Base-by-base conservation (phyloP, 2,329 filamentous ascomycete species). In the Achaetomium macrosporum region DNA sequence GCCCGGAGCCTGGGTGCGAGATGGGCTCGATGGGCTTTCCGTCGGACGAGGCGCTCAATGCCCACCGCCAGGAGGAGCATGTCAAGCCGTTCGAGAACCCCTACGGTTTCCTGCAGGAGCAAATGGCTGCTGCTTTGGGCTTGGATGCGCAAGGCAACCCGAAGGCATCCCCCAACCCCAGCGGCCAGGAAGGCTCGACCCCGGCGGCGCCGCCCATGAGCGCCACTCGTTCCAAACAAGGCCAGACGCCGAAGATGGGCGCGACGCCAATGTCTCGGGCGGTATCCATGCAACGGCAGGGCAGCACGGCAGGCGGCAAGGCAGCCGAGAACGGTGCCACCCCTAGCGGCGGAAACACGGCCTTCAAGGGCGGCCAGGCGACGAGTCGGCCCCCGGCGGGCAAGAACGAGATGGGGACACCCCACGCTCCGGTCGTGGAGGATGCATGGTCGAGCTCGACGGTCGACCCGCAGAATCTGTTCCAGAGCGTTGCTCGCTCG, bases 11-110 rank as follows among this genome's bases (percentile, higher is more conserved):
- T 2, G 75, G 76, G 33, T 85, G 82, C 59, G 79, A 82, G 29
- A 70, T 71, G 57, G 72, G 74, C 9, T 64, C 62, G 2, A 67
- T 71, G 12, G 76, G 74, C 0, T 84, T 84, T 59, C 61, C 73
- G 2, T 79, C 68, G 7, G 77, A 84, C 57, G 78, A 83, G 58
- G 74, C 74, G 12, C 70, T 76, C 45, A 73, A 75, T 50, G 63
- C 67, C 11, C 82, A 85, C 60, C 66, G 74, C 8, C 71, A 79
- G n/a, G 77, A 84, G 52, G 81, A 84, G 63, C 82, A 85, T 58
- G 67, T 73, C 19, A 77, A 75, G 62, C 81, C 81, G 6, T 68
- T 71, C 40, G 71, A 79, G 56, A 69, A 85, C 54, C 81, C 82
- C 2, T 41, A 73, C 51, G 77, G 76, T 57, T 85, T 76, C 61